A percentile compares a stretch with the other conserved stretches of the same genome.
Evolutionary conservation across 176 grass and related monocot genomes (phyloP).

Genomic region (Cenchrus purpureus): DNA sequence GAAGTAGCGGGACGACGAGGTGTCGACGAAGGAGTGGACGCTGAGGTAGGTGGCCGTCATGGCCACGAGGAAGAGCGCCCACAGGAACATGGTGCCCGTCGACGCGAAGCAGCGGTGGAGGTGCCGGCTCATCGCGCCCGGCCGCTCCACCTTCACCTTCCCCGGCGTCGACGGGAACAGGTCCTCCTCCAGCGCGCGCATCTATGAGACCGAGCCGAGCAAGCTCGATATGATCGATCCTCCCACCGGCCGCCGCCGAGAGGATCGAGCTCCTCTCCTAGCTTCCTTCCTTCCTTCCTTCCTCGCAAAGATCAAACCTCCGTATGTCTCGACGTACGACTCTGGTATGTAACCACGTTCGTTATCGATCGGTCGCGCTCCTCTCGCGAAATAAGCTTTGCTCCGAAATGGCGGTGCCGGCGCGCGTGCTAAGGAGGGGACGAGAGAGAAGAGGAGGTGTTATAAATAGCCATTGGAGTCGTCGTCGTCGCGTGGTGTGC

Average conservation of each 20-base stretch:
- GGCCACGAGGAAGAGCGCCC: constrained; percentile 69
- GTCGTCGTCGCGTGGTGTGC: too few species aligned
- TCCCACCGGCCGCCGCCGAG: background rate
- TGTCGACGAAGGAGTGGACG: constrained; percentile 64
- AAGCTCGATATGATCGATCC: too few species aligned
- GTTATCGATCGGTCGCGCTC: background rate
- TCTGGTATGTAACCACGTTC: background rate
- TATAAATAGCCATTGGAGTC: constrained; percentile 49
- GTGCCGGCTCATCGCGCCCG: constrained; percentile 48
- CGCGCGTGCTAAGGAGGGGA: constrained; percentile 34
- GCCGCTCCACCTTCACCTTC: constrained; percentile 72
- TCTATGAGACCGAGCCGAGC: background rate
- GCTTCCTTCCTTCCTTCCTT: background rate
- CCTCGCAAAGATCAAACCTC: background rate
- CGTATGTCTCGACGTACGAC: background rate
- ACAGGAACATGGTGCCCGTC: constrained; percentile 75
- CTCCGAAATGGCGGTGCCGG: constrained; percentile 25
- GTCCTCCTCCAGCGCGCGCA: constrained; percentile 64
- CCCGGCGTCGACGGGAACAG: constrained; percentile 71
- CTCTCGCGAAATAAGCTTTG: background rate
- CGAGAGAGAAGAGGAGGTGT: background rate
- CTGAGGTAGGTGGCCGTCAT: constrained; percentile 71
- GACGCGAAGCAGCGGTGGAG: constrained; percentile 79
- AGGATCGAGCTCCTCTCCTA: background rate
- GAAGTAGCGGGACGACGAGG: constrained; percentile 63